Base-by-base conservation (phyloP, 371 early-diverging fungal genomes). In the Syncephalastrum monosporum region DNA sequence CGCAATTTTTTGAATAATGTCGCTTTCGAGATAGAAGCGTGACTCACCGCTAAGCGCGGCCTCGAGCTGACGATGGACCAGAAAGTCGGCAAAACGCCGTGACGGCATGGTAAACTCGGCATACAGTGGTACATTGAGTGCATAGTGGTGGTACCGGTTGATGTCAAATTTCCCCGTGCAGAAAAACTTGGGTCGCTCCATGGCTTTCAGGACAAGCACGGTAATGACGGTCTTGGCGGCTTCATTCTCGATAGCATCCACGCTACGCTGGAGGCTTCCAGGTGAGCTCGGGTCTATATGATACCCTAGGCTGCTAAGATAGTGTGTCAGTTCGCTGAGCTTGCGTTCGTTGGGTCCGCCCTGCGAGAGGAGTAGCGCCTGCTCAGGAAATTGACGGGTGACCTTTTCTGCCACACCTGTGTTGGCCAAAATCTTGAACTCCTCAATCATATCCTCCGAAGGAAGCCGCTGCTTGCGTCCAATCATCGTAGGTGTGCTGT, bases 371-470 rank as follows among this genome's bases (percentile, higher is more conserved):
- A 99, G 79, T 46, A 99, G 69, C 3, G 97, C 90, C 14, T 88
- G 83, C 46, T 93, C 94, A 2, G 94, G 94, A 68, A 91, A 92
- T 57, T 82, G 69, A 50, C 84, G 71, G 54, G 84, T 84, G 7
- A 96, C 94, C 68, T 88, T 89, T 63, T 85, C 81, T 0, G 98
- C 97, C 0, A 97, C 96, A 24, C 84, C 81, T 15, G 90, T 89
- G 69, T 99, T 97, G 21, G 96, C 97, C 15, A 98, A 71, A 14
- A 97, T 72, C 91, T 93, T 95, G 65, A 96, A 92, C 68, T 99
- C 99, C 63, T 95, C 93, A 23, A 99, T 82, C 5, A 99, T 83
- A 59, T 92, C 87, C 6, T 89, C 84, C 64, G 97, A 92, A 12
- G 94, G 88, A 47, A 94, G 90, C 68, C 91, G 88, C 27, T 86